Percentiles rank a stretch among this genome's conserved stretches.
Evolutionary conservation across 2,329 filamentous ascomycete species (phyloP).

Genomic region (Hypoxylon sp.): DNA sequence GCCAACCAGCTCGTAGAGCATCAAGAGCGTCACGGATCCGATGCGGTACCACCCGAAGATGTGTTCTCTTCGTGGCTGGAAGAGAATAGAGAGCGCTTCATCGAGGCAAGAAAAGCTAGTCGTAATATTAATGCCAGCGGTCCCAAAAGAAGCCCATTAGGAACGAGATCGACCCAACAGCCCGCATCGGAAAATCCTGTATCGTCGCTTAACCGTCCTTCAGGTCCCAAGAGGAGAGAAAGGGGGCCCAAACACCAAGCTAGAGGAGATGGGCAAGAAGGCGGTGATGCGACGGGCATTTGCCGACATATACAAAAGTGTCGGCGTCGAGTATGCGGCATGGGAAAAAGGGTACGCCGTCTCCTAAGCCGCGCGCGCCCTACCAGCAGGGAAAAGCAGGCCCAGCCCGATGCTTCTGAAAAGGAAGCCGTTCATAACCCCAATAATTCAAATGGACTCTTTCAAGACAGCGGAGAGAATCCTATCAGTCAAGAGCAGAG

Average conservation of each 20-base stretch:
- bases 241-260: neutral
- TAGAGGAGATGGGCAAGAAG: neutral
- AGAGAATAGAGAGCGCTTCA: constrained; percentile 13
- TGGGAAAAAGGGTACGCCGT: neutral
- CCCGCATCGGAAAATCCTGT: neutral
- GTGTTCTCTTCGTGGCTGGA: constrained; percentile 10
- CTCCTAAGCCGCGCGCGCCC: constrained; percentile 2
- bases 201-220: neutral
- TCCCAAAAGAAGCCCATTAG: neutral
- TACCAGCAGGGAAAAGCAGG: neutral
- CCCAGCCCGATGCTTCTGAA: constrained; percentile 1
- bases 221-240: neutral
- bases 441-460: neutral
- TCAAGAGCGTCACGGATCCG: constrained; percentile 7
- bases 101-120: constrained; percentile 2
- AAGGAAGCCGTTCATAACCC: neutral
- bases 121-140: neutral
- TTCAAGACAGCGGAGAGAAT: neutral
- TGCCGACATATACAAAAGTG: neutral
- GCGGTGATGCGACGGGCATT: neutral
- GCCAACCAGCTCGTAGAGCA: constrained; percentile 7
- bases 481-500: neutral
- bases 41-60: constrained; percentile 10
- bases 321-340: neutral
- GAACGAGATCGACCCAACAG: neutral